Conservation (phyloP, 2,329 filamentous ascomycete species). For the Botryotinia calthae region DNA sequence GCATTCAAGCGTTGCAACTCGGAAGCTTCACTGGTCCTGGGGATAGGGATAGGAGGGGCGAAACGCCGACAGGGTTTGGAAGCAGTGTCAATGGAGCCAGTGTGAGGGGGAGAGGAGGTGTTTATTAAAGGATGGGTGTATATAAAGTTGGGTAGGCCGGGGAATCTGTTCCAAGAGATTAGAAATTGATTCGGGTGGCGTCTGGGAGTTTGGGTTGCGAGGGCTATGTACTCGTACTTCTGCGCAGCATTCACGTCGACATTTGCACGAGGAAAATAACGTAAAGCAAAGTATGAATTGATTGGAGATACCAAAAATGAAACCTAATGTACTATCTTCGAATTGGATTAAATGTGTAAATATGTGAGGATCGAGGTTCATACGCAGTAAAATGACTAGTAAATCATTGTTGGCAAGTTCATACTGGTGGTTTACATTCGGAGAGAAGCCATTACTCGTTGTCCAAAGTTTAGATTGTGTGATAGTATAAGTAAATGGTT, state of each 20-base stretch:
- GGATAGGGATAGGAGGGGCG: conserved; percentile 1
- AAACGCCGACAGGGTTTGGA: neutral
- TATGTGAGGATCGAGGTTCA: neutral
- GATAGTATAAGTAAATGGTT: neutral
- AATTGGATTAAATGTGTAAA: neutral
- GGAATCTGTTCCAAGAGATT: neutral
- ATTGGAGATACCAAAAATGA: conserved; percentile 10
- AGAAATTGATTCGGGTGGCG: conserved; percentile 10
- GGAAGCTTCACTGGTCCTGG: conserved; percentile 39
- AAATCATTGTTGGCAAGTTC: neutral
- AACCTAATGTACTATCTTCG: neutral
- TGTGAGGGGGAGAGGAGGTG: conserved; percentile 6
- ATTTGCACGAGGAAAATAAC: neutral
- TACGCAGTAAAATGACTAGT: neutral
- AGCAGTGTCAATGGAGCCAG: neutral
- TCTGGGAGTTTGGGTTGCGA: conserved; percentile 3
- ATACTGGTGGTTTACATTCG: neutral
- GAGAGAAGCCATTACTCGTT: neutral
- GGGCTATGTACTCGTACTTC: neutral
- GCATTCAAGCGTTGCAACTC: conserved; percentile 56
- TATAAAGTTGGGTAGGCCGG: conserved; percentile 1
- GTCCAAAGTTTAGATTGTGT: neutral
- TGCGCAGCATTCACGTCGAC: neutral
- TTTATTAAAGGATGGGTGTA: conserved; percentile 6
- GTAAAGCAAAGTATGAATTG: neutral